Percentiles rank a stretch among this genome's conserved stretches.
phyloP scores from a whole-genome alignment of 1,139 yeast genomes.

The Taphrina wiesneri region DNA sequence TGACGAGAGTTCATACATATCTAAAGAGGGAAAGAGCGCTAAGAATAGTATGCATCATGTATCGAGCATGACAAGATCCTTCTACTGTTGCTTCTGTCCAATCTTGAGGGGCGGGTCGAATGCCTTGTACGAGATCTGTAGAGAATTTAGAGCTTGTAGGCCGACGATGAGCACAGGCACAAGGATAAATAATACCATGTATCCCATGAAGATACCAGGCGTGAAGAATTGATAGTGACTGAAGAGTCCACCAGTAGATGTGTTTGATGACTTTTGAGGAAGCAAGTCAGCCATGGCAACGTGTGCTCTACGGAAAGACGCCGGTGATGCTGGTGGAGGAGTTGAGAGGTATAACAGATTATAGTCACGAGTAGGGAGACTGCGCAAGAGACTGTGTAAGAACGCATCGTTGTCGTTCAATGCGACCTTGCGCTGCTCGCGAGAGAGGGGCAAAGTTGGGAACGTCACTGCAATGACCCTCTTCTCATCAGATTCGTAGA shows the following conservation, averaged over 20 bases:
- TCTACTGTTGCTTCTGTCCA: slow-evolving; percentile 29
- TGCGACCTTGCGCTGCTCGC: slow-evolving; percentile 1
- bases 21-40: not conserved
- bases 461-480: slow-evolving; percentile 21
- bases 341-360: slow-evolving; percentile 29
- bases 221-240: slow-evolving; percentile 56
- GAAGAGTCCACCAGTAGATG: slow-evolving; percentile 44
- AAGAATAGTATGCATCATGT: not conserved
- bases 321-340: slow-evolving; percentile 25
- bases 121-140: slow-evolving; percentile 69
- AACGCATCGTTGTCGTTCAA: slow-evolving; percentile 27
- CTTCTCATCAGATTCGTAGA: slow-evolving; percentile 7
- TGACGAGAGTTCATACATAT: not conserved
- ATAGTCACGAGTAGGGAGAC: slow-evolving; percentile 14
- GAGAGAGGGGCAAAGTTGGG: slow-evolving; percentile 11
- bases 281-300: not conserved
- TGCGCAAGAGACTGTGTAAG: slow-evolving; percentile 19
- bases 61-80: not conserved
- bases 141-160: slow-evolving; percentile 59
- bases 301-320: slow-evolving; percentile 27
- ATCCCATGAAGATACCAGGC: slow-evolving; percentile 70
- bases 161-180: slow-evolving; percentile 57
- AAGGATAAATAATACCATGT: slow-evolving; percentile 59
- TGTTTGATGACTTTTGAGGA: not conserved
- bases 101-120: slow-evolving; percentile 55